Percentiles rank a stretch among this genome's conserved stretches.
Evolutionary conservation across 2,329 filamentous ascomycete genomes (phyloP).

Genomic region (Coniosporium tulheliwenetii): DNA sequence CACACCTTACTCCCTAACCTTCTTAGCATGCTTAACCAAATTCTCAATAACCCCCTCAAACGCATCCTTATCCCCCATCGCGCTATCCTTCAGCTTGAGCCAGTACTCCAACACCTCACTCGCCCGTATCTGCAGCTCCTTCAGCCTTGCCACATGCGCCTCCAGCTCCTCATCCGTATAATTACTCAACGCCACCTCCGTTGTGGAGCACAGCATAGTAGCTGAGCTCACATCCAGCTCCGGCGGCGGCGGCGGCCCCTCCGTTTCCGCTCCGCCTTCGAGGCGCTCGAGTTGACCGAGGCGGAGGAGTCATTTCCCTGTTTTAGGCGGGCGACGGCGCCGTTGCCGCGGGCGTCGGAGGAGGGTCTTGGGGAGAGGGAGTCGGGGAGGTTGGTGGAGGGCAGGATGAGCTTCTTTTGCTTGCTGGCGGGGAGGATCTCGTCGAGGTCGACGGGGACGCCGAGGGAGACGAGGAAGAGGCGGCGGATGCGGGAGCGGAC

Average conservation of each 20-base stretch:
- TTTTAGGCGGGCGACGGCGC: constrained; percentile 20
- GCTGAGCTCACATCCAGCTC: constrained; percentile 67
- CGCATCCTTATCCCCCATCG: constrained; percentile 78
- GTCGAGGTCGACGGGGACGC: constrained; percentile 90
- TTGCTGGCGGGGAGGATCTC: constrained; percentile 95
- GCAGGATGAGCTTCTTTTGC: constrained; percentile 91
- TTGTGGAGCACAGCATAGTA: constrained; percentile 65
- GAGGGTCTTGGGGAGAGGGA: constrained; percentile 32
- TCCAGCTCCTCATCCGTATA: constrained; percentile 65
- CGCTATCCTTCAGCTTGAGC: constrained; percentile 72
- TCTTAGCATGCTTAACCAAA: constrained; percentile 47
- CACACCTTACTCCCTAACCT: neutral
- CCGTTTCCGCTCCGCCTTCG: constrained; percentile 25
- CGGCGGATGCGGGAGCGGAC: constrained; percentile 89
- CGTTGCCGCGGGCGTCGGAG: constrained; percentile 19
- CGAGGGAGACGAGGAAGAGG: constrained; percentile 87
- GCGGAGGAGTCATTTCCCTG: constrained; percentile 20
- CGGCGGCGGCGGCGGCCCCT: constrained; percentile 53
- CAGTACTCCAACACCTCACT: constrained; percentile 75
- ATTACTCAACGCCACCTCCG: constrained; percentile 64
- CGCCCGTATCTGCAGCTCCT: constrained; percentile 54
- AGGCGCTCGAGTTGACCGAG: constrained; percentile 20
- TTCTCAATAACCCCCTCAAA: constrained; percentile 97
- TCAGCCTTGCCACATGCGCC: constrained; percentile 52
- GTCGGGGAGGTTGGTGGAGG: constrained; percentile 46